Conservation (phyloP, 805 yeast genomes). For the Zygoascus ofunaensis region DNA sequence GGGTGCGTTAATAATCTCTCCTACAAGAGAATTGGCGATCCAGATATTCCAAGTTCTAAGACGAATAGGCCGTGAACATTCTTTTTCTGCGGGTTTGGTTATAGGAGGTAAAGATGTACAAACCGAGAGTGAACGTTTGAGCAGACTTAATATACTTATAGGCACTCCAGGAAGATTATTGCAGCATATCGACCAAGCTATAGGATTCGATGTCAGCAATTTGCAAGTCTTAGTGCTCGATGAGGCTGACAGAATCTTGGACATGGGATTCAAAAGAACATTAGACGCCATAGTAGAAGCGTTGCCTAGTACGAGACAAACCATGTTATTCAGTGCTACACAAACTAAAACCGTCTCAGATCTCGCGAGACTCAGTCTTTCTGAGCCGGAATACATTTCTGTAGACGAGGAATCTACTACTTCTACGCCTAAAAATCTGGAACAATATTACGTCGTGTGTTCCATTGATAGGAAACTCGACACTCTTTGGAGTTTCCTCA, state of each 20-base stretch:
- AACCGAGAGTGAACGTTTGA: conserved; percentile 71
- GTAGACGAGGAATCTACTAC: conserved; percentile 31
- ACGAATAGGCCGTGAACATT: conserved; percentile 66
- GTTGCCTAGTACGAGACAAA: conserved; percentile 74
- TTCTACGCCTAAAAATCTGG: conserved; percentile 74
- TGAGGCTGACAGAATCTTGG: conserved; percentile 88
- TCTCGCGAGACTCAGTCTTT: conserved; percentile 68
- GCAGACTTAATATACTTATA: conserved; percentile 69
- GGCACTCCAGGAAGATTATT: conserved; percentile 89
- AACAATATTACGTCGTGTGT: conserved; percentile 70
- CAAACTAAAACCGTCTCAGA: conserved; percentile 77
- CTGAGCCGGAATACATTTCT: conserved; percentile 52
- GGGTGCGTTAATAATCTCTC: conserved; percentile 83
- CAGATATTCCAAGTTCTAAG: conserved; percentile 82
- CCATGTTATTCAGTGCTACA: conserved; percentile 79
- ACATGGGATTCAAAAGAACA: conserved; percentile 84
- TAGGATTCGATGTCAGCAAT: conserved; percentile 65
- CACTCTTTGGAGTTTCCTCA: conserved; percentile 74
- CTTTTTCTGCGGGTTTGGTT: conserved; percentile 81
- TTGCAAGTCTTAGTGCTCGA: conserved; percentile 74
- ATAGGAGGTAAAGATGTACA: conserved; percentile 89
- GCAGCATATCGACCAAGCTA: conserved; percentile 86
- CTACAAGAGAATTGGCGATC: conserved; percentile 84
- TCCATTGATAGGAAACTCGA: conserved; percentile 76
- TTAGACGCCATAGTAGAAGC: conserved; percentile 71